phyloP scores from a whole-genome alignment of 495 filamentous ascomycete species.

The Penicillium tannophilum region DNA sequence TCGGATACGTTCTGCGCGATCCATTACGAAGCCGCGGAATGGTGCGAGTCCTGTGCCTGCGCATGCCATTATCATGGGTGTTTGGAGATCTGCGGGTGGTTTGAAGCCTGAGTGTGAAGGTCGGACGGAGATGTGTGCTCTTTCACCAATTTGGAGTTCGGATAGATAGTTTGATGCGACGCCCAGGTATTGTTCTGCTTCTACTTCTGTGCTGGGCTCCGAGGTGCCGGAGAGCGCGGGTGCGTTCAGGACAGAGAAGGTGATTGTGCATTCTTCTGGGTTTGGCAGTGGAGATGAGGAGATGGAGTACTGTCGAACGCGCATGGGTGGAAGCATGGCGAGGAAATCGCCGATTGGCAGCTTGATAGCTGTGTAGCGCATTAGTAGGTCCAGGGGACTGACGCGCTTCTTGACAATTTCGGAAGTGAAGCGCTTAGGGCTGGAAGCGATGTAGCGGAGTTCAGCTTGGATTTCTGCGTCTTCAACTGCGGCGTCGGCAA shows the following conservation, averaged over 20 bases:
- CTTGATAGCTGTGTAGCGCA: slow-evolving; percentile 55
- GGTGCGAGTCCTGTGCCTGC: slow-evolving; percentile 63
- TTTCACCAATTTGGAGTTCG: slow-evolving; percentile 58
- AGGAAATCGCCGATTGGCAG: slow-evolving; percentile 66
- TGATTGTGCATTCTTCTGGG: slow-evolving; percentile 61
- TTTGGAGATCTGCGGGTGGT: slow-evolving; percentile 59
- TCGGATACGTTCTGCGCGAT: slow-evolving; percentile 59
- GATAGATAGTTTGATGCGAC: slow-evolving; percentile 64
- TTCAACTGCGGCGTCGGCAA: slow-evolving; percentile 43
- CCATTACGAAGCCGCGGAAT: slow-evolving; percentile 71
- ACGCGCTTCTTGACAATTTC: slow-evolving; percentile 59
- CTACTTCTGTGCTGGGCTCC: slow-evolving; percentile 27
- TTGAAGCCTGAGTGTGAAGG: slow-evolving; percentile 64
- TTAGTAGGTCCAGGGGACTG: slow-evolving; percentile 66
- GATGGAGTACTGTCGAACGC: slow-evolving; percentile 76
- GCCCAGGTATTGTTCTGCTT: slow-evolving; percentile 47
- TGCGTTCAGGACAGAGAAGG: slow-evolving; percentile 64
- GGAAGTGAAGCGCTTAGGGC: slow-evolving; percentile 44
- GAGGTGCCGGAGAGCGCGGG: slow-evolving; percentile 47
- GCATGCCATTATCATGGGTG: slow-evolving; percentile 68
- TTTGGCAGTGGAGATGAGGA: slow-evolving; percentile 70
- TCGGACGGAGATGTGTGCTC: slow-evolving; percentile 62
- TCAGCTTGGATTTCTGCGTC: slow-evolving; percentile 34
- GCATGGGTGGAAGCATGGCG: slow-evolving; percentile 71
- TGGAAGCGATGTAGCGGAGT: slow-evolving; percentile 33